Percentiles rank a stretch among this genome's conserved stretches.
Conservation (phyloP, 2,329 filamentous ascomycete species). For the Monilinia fructigena region DNA sequence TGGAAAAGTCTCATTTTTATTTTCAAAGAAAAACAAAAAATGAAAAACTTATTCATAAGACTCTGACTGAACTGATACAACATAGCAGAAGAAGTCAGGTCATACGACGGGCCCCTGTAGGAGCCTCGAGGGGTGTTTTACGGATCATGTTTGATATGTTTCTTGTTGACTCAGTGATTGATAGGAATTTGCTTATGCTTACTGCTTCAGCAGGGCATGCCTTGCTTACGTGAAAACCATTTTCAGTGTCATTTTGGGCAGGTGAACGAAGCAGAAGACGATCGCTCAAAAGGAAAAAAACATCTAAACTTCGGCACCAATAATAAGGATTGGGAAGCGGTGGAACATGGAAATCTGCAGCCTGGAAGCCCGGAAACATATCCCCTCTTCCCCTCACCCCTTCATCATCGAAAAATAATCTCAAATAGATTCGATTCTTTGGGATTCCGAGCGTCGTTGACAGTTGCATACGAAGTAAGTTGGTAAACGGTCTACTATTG, state of each 20-base stretch:
- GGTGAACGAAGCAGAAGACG: background rate
- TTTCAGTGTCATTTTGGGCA: constrained; percentile 10
- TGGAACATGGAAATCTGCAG: constrained; percentile 21
- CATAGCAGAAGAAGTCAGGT: constrained; percentile 11
- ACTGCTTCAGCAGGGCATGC: constrained; percentile 17
- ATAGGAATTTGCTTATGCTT: constrained; percentile 21
- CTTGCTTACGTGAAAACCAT: constrained; percentile 13
- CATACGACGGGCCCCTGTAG: constrained; percentile 18
- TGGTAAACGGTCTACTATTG: background rate
- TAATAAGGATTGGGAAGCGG: constrained; percentile 8
- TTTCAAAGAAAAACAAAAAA: background rate
- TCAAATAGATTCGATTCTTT: constrained; percentile 1
- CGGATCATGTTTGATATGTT: constrained; percentile 18
- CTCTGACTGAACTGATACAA: constrained; percentile 6
- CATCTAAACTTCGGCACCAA: constrained; percentile 3
- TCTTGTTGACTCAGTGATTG: constrained; percentile 6
- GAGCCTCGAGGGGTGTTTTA: background rate
- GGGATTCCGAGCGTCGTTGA: constrained; percentile 2
- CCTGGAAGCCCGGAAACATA: constrained; percentile 20
- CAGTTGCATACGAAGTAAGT: constrained; percentile 8
- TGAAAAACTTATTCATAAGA: background rate
- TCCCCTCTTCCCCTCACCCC: constrained; percentile 6
- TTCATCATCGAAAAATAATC: background rate
- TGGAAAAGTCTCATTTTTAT: constrained; percentile 13
- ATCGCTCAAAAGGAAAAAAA: constrained; percentile 3